phyloP scores from a whole-genome alignment of 371 early-diverging fungal species.

The Syncephalastrum racemosum region DNA sequence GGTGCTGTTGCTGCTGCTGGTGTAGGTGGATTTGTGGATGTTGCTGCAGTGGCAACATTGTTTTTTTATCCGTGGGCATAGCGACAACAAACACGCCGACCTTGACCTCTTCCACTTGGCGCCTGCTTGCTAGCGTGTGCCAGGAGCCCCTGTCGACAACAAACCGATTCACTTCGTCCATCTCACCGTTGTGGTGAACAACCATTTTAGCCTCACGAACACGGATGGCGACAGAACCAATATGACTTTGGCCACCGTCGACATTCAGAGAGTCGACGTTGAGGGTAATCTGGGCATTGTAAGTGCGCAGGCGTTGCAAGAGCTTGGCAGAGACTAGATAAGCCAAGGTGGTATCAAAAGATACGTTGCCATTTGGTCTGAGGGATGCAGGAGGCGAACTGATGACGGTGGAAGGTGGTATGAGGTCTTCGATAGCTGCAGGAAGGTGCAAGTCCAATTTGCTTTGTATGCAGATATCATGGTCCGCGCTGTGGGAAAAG shows the following conservation, averaged over 20 bases:
- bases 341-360: slow-evolving; percentile 35
- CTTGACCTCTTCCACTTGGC: slow-evolving; percentile 28
- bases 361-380: slow-evolving; percentile 23
- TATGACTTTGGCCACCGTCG: slow-evolving; percentile 10
- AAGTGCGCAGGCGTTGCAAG: slow-evolving; percentile 32
- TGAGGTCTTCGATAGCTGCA: slow-evolving; percentile 42
- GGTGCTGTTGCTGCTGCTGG: too few species aligned
- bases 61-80: slow-evolving; percentile 35
- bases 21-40: too few species aligned
- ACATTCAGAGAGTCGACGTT: slow-evolving; percentile 14
- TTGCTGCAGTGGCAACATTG: background rate
- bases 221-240: slow-evolving; percentile 20
- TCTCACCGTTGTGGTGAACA: slow-evolving; percentile 29
- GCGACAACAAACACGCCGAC: slow-evolving; percentile 44
- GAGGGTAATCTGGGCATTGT: slow-evolving; percentile 30
- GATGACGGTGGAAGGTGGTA: slow-evolving; percentile 41
- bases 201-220: slow-evolving; percentile 43
- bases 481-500: slow-evolving; percentile 29
- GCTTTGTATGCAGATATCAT: slow-evolving; percentile 37
- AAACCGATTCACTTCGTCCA: slow-evolving; percentile 41
- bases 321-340: slow-evolving; percentile 47
- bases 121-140: slow-evolving; percentile 19
- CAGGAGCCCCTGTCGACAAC: slow-evolving; percentile 45
- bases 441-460: slow-evolving; percentile 46
- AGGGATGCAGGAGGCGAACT: slow-evolving; percentile 27